Conservation (phyloP, 2,329 filamentous ascomycete species). For the Claviceps maximensis region DNA sequence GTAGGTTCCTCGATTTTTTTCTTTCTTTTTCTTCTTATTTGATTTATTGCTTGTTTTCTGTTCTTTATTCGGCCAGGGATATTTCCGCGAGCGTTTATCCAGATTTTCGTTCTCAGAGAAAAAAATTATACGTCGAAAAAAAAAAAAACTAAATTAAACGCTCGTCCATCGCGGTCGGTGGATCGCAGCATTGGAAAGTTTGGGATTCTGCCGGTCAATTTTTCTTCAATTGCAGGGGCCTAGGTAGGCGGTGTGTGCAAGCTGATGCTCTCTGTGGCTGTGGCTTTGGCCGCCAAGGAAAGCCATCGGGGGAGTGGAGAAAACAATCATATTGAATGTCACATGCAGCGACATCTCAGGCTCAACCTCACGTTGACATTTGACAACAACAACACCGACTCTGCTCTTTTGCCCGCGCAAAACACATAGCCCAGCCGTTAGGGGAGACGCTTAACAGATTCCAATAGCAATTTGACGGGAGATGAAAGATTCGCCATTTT, state of each 20-base stretch:
- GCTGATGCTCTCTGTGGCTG: neutral
- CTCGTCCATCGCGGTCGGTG: neutral
- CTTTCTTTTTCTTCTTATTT: slow-evolving; percentile 3
- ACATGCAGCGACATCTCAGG: too few species aligned
- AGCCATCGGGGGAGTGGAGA: neutral
- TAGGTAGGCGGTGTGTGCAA: slow-evolving; percentile 8
- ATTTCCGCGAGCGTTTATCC: neutral
- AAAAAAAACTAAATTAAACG: neutral
- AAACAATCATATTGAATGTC: too few species aligned
- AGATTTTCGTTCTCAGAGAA: too few species aligned
- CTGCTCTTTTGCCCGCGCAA: too few species aligned
- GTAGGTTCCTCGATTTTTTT: neutral
- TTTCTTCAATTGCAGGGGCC: slow-evolving; percentile 4
- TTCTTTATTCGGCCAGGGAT: neutral
- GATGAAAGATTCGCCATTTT: too few species aligned
- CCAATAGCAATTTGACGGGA: too few species aligned
- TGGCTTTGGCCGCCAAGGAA: neutral
- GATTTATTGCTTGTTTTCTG: neutral
- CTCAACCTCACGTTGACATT: too few species aligned
- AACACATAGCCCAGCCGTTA: too few species aligned
- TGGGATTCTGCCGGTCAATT: slow-evolving; percentile 10
- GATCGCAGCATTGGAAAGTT: slow-evolving; percentile 1
- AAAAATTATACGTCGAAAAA: neutral
- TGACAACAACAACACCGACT: too few species aligned
- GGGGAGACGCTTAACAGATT: too few species aligned